Conservation (phyloP, 2,329 filamentous ascomycete genomes). For the Paramyrothecium roridum region DNA sequence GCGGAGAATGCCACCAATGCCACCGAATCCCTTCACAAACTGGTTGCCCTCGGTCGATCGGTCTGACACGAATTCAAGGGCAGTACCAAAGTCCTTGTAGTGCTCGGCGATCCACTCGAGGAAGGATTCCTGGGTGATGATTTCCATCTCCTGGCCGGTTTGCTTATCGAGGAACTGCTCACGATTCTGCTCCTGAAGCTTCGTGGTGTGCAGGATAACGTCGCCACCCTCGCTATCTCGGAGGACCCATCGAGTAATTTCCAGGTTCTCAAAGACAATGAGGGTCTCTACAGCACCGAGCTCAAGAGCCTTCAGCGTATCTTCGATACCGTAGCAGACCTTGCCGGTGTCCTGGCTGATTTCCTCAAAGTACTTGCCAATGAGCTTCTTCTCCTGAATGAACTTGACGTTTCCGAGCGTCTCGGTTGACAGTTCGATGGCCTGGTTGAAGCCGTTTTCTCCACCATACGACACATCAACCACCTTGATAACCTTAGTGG, state of each 20-base stretch:
- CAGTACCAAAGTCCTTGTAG: constrained; percentile 96
- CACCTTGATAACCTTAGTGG: constrained; percentile 97
- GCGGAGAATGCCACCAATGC: constrained; percentile 92
- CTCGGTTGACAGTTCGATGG: constrained; percentile 91
- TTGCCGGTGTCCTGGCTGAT: constrained; percentile 97
- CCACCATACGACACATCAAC: constrained; percentile 98
- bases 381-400: constrained; percentile 99
- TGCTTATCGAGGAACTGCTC: constrained; percentile 92
- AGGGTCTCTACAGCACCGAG: constrained; percentile 90
- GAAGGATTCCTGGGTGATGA: constrained; percentile 83
- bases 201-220: constrained; percentile 81
- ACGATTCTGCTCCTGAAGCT: constrained; percentile 71
- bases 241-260: constrained; percentile 86
- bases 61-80: constrained; percentile 95
- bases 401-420: constrained; percentile 99
- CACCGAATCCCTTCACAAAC: constrained; percentile 99
- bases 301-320: constrained; percentile 94
- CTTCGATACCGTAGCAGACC: constrained; percentile 96
- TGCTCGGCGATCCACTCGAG: constrained; percentile 99
- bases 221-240: constrained; percentile 75
- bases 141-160: constrained; percentile 96
- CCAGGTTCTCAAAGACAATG: constrained; percentile 96
- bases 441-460: constrained; percentile 99
- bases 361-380: constrained; percentile 98
- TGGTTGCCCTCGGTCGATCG: constrained; percentile 98